Conservation (phyloP, 1,139 yeast species). For the Saccharomycopsis hybrid region DNA sequence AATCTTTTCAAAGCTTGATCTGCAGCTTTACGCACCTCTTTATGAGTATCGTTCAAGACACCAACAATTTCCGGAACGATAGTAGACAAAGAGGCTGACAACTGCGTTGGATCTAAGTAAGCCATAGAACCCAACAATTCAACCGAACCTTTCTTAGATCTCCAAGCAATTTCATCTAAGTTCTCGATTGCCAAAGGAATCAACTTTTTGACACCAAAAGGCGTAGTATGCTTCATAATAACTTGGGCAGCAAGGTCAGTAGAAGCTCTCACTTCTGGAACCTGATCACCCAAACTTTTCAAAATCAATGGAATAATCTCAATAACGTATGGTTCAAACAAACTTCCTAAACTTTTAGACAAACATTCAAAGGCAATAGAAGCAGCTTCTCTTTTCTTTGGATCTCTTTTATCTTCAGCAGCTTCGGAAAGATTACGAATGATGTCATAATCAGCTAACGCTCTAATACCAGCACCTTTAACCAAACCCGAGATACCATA, state of each 20-base stretch:
- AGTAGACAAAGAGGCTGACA: slow-evolving; percentile 79
- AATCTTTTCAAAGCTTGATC: slow-evolving; percentile 82
- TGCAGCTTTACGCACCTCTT: slow-evolving; percentile 94
- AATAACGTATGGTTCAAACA: slow-evolving; percentile 89
- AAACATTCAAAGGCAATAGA: slow-evolving; percentile 82
- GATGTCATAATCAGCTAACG: slow-evolving; percentile 69
- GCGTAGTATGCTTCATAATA: slow-evolving; percentile 87
- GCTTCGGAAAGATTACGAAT: slow-evolving; percentile 77
- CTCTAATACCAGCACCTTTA: slow-evolving; percentile 79
- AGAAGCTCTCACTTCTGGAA: slow-evolving; percentile 82
- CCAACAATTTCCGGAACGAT: slow-evolving; percentile 96
- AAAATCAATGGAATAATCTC: slow-evolving; percentile 80
- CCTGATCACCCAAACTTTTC: slow-evolving; percentile 76
- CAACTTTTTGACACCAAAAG: slow-evolving; percentile 84
- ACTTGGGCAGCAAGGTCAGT: slow-evolving; percentile 81
- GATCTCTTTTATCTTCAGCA: slow-evolving; percentile 77
- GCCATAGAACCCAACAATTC: slow-evolving; percentile 98
- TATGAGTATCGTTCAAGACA: slow-evolving; percentile 89
- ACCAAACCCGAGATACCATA: slow-evolving; percentile 92
- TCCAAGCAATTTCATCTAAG: slow-evolving; percentile 88
- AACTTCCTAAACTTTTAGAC: slow-evolving; percentile 65
- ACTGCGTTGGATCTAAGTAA: slow-evolving; percentile 87
- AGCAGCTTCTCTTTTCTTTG: slow-evolving; percentile 78
- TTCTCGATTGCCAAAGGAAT: slow-evolving; percentile 87
- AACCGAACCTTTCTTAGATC: slow-evolving; percentile 95